These are phyloP conservation scores for Pseudoneurospora amorphoporcata DNA, from an alignment of 495 filamentous ascomycete genomes.

Conservation along the genomic window DNA sequence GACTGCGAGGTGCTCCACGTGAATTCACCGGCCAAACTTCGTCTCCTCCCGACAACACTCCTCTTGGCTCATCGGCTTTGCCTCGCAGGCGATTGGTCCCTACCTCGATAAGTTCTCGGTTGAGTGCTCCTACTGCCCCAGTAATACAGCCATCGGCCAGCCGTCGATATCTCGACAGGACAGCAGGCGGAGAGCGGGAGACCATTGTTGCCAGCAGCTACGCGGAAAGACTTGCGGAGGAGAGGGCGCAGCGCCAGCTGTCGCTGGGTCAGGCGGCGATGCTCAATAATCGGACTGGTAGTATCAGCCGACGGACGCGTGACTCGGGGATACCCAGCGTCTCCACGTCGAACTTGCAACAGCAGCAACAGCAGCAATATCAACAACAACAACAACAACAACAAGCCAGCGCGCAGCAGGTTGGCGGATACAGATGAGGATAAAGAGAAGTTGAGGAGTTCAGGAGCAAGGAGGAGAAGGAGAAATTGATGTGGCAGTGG, in stretches of 20 bases:
- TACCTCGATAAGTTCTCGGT: constrained; percentile 26
- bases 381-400: not conserved
- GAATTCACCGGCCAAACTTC: constrained; percentile 20
- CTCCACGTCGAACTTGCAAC: not conserved
- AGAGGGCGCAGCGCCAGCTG: constrained; percentile 29
- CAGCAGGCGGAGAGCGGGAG: constrained; percentile 28
- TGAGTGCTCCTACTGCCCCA: constrained; percentile 17
- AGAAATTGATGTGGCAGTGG: not conserved
- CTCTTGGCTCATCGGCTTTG: constrained; percentile 28
- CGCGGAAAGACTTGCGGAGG: constrained; percentile 30
- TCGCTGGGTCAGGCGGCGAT: constrained; percentile 29
- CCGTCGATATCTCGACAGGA: constrained; percentile 39
- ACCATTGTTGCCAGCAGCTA: constrained; percentile 13
- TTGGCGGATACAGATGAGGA: not conserved
- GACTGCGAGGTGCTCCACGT: constrained; percentile 19
- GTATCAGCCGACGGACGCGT: constrained; percentile 30
- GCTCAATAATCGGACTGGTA: constrained; percentile 33
- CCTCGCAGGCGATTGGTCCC: constrained; percentile 32
- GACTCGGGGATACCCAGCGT: constrained; percentile 25
- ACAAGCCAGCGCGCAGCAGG: not conserved
- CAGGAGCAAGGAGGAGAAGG: not conserved
- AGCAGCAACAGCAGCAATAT: not conserved
- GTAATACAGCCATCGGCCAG: constrained; percentile 15
- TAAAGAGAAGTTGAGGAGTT: not conserved
- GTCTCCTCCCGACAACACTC: constrained; percentile 19